Base-by-base conservation (phyloP, 139 green algal genomes). In the Zygnema circumcarinatum region DNA sequence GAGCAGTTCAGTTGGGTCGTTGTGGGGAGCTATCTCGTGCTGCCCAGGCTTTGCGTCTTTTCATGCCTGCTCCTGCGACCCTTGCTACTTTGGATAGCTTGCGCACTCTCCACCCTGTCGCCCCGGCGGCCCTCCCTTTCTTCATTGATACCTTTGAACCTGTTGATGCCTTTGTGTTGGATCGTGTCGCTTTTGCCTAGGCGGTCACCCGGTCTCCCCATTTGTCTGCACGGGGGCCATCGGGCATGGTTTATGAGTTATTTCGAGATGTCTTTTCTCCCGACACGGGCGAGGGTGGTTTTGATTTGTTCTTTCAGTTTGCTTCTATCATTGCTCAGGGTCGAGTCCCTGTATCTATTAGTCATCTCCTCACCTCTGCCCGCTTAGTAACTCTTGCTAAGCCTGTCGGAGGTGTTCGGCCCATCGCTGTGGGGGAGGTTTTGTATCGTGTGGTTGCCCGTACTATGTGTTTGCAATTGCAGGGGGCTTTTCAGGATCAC, bases 351-450 rank as follows among this genome's bases (percentile, higher is more conserved):
- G 3, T n/a, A 25, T 7, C 11, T 38, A 11, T 11, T 38, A 35
- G 2, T 21, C 36, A 7, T 67, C 36, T 83, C 22, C 75, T 83
- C 39, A 21, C 36, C 7, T 11, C 75, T 3, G 33, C 36, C 16
- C 52, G 36, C 20, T 21, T 83, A 21, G 36, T 83, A 35, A 21
- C 75, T 29, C 2, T 83, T 35, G 16, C 35, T 11, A 83, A 83
- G 22, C 31, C 31, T 42, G 38, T 38, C 32, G 32, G 31, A 7
- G 75, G 75, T 7, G 22, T 83, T 67, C 35, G 22, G 3, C 75
- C 75, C 16, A 83, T 83, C 39, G 75, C 75, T 35, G 11, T 83
- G 3, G 75, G 75, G 22, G 75, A 83, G 22, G 16, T 83, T 35
- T 52, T 83, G 22, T 83, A 83, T 16, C 75, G 75, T 67, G 11